These are phyloP conservation scores for Platanthera zijinensis DNA, from an alignment of 106 monocot species.

Conservation along the genomic window DNA sequence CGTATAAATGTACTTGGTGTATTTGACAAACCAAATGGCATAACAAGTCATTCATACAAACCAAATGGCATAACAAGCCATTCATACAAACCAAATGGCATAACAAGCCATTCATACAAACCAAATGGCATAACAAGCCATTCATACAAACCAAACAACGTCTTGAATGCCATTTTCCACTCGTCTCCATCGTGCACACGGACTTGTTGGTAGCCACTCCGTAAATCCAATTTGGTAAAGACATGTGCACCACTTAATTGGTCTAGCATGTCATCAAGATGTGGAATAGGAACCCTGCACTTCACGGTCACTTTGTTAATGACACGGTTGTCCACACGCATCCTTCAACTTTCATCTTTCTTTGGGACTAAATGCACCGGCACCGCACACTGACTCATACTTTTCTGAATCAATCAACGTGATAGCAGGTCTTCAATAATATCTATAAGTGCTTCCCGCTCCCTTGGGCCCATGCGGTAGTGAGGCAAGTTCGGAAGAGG, in stretches of 20 bases:
- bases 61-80: too few relatives aligned
- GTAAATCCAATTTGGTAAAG: neutral
- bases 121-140: too few relatives aligned
- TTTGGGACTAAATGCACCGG: neutral
- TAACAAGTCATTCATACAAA: too few relatives aligned
- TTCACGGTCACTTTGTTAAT: neutral
- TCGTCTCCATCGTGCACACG: too few relatives aligned
- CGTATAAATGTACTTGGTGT: too few relatives aligned
- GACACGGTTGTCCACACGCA: neutral
- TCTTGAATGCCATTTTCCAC: too few relatives aligned
- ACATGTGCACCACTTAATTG: neutral
- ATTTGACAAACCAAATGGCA: too few relatives aligned
- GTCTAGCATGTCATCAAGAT: neutral
- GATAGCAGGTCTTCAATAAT: neutral
- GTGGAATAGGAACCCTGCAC: neutral
- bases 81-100: too few relatives aligned
- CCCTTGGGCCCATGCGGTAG: neutral
- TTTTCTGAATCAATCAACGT: neutral
- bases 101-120: too few relatives aligned
- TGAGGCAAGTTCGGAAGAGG: neutral
- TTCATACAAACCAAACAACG: too few relatives aligned
- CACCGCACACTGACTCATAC: neutral
- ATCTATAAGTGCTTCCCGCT: neutral
- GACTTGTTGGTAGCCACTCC: too few relatives aligned
- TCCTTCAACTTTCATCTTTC: neutral